Base-by-base conservation (phyloP, 306 rosid genomes). In the Quercus bicolor region DNA sequence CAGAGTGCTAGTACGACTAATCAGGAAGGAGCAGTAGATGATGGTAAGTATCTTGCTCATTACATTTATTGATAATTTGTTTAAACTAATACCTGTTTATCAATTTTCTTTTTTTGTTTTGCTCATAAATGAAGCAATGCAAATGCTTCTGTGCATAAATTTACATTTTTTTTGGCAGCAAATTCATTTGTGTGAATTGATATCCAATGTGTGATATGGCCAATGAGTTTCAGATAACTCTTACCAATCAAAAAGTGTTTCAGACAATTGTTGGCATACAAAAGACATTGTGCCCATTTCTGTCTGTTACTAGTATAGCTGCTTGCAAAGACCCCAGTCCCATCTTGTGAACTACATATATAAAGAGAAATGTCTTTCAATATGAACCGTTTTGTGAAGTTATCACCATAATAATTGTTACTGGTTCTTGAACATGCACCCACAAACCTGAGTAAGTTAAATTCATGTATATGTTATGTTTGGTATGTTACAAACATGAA, bases 21-120 rank as follows among this genome's bases (percentile, higher is more conserved):
- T 71, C 81, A 73, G 73, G 97, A 82, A 59, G 87, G 84, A 78
- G 90, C 79, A 37, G 68, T 74, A 20, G 93, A 85, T 78, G 89
- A 93, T 78, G 96, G 94, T 90, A 11, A 82, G 88, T 86, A 54
- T 78, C 66, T 73, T 73, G 45, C 74, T 80, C 73, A 48, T 75
- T 54, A 37, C 77, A 31, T 71, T 33, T 64, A 66, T 55, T 55
- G 45, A 69, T 56, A 56, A 29, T 76, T 66, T 69, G 40, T 21
- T 45, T 70, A 21, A 20, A 21, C 5, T 43, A 21, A 55, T 19
- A 55, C 52, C 13, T 13, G 26, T 48, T 54, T n/a, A 18, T 45
- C 62, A 43, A 28, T 68, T 75, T 69, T 23, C 43, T 2, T 78
- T 59, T 21, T 7, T 43, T 26, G 28, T 65, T 21, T 29, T 43